Conservation (phyloP, 208 protist genomes). For the Leishmania martiniquensis region DNA sequence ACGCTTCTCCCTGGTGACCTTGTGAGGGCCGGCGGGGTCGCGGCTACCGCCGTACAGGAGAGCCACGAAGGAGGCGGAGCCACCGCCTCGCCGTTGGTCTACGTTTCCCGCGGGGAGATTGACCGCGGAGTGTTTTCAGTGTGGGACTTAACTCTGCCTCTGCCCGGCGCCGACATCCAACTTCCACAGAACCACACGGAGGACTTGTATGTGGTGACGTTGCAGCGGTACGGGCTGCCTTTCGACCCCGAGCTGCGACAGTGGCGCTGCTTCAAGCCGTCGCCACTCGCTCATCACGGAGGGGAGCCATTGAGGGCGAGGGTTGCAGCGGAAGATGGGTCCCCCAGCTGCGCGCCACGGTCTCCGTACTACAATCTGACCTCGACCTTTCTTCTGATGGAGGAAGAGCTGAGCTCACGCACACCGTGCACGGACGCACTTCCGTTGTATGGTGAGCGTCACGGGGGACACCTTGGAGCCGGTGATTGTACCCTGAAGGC, state of each 20-base stretch:
- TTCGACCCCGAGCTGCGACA: conserved; percentile 82
- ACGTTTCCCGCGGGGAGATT: conserved; percentile 50
- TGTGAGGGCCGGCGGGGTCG: conserved; percentile 44
- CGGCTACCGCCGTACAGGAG: not conserved
- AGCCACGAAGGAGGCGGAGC: not conserved
- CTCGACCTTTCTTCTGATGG: conserved; percentile 66
- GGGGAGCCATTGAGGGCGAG: not conserved
- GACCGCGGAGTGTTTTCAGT: conserved; percentile 55
- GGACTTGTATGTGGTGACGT: conserved; percentile 82
- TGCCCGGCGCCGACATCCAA: conserved; percentile 70
- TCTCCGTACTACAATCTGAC: conserved; percentile 71
- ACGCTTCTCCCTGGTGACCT: conserved; percentile 83
- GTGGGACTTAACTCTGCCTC: conserved; percentile 79
- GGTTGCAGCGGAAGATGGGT: not conserved
- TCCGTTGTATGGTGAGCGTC: conserved; percentile 3
- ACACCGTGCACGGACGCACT: conserved; percentile 42
- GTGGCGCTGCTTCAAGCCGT: conserved; percentile 77
- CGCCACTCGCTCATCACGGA: conserved; percentile 2
- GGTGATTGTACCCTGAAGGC: not conserved
- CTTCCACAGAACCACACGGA: conserved; percentile 89
- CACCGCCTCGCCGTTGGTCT: conserved; percentile 13
- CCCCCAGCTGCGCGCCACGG: conserved; percentile 9
- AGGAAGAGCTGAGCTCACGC: conserved; percentile 65
- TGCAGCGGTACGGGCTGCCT: conserved; percentile 76
- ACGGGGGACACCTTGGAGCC: not conserved